Conservation (phyloP, 2,329 filamentous ascomycete species). For the Myriosclerotinia curreyana region DNA sequence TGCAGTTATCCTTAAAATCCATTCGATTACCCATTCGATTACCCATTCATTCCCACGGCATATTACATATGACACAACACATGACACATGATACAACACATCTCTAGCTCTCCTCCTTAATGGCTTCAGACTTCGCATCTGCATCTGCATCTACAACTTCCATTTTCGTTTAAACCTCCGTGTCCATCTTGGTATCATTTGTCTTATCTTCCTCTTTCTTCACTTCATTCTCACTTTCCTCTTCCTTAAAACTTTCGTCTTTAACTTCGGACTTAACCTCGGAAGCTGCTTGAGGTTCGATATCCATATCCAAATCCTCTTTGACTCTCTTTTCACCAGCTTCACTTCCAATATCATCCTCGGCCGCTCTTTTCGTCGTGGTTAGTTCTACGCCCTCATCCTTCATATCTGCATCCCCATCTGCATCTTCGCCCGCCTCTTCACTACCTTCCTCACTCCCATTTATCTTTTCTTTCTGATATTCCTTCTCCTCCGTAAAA, state of each 20-base stretch:
- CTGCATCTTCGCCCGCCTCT: constrained; percentile 34
- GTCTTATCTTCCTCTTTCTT: not conserved
- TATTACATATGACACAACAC: too few relatives aligned
- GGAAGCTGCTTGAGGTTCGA: not conserved
- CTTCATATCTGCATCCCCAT: constrained; percentile 29
- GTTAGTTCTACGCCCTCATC: constrained; percentile 30
- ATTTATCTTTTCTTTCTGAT: constrained; percentile 52
- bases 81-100: too few relatives aligned
- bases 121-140: constrained; percentile 29
- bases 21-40: too few relatives aligned
- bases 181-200: not conserved
- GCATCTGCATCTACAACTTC: constrained; percentile 27
- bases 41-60: not conserved
- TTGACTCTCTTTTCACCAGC: constrained; percentile 22
- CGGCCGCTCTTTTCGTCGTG: constrained; percentile 56
- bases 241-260: not conserved
- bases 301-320: constrained; percentile 7
- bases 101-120: constrained; percentile 20
- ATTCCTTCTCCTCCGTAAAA: constrained; percentile 41
- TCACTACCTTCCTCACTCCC: constrained; percentile 48
- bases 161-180: constrained; percentile 10
- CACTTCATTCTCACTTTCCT: not conserved
- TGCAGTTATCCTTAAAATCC: not conserved
- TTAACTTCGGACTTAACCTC: not conserved
- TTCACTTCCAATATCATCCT: constrained; percentile 44